Evolutionary conservation across 139 green algal species (phyloP).

Genomic region (Chlorella vulgaris): DNA sequence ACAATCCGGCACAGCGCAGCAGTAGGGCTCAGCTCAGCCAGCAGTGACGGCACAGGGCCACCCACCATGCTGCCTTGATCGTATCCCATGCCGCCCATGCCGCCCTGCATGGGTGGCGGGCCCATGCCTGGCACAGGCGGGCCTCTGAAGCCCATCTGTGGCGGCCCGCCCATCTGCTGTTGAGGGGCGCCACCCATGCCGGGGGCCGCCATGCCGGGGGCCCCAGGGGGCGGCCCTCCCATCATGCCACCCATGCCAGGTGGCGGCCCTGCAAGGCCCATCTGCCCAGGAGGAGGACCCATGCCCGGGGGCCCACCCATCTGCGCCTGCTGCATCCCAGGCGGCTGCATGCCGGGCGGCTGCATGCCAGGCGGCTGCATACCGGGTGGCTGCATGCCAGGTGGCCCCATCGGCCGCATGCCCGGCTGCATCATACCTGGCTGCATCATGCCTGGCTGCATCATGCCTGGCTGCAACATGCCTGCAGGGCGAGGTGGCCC

Average conservation of each 20-base stretch:
- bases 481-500: not conserved
- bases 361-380: conserved; percentile 23
- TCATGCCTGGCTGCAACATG: conserved; percentile 12
- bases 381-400: not conserved
- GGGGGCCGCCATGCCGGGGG: not conserved
- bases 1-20: too few species aligned
- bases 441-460: too few species aligned
- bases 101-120: not conserved
- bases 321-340: not conserved
- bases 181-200: not conserved
- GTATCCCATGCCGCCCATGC: conserved; percentile 23
- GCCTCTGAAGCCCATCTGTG: conserved; percentile 2
- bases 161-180: not conserved
- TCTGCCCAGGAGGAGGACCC: not conserved
- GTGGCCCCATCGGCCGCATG: not conserved
- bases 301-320: not conserved
- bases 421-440: not conserved
- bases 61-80: conserved; percentile 25
- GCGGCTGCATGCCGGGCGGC: not conserved
- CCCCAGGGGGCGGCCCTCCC: not conserved
- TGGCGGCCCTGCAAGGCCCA: not conserved
- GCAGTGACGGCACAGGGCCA: not conserved
- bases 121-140: conserved; percentile 17
- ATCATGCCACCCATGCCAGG: conserved; percentile 1
- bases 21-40: not conserved